Percentiles rank a stretch among this genome's conserved stretches.
Evolutionary conservation across 148 eudicot species (phyloP).

Genomic region (Rhododendron vialii): DNA sequence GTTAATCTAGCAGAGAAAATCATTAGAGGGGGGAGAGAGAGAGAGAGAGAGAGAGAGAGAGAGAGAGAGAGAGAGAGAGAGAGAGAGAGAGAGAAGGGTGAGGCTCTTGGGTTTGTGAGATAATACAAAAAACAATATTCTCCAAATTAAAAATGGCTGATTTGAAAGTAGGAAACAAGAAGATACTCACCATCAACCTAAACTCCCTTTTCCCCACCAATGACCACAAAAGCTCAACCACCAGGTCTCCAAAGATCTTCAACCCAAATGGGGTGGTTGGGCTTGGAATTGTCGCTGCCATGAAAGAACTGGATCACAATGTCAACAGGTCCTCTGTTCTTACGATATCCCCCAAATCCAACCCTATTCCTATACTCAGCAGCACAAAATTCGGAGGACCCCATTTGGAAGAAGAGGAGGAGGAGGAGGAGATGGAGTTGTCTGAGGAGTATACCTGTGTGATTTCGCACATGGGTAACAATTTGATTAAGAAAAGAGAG

Average conservation of each 20-base stretch:
- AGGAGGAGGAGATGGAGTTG: slow-evolving; percentile 32
- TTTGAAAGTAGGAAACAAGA: slow-evolving; percentile 16
- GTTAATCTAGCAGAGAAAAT: neutral
- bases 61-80: no score
- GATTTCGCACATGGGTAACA: slow-evolving; percentile 44
- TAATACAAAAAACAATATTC: neutral
- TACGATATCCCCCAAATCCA: slow-evolving; percentile 30
- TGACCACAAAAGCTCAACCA: slow-evolving; percentile 13
- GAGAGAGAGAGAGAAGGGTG: neutral
- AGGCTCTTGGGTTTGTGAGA: neutral
- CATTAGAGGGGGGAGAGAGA: neutral
- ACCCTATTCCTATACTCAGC: slow-evolving; percentile 26
- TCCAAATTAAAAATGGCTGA: slow-evolving; percentile 22
- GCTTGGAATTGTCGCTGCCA: slow-evolving; percentile 35
- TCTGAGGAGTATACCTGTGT: slow-evolving; percentile 57
- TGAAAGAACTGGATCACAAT: slow-evolving; percentile 14
- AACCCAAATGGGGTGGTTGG: slow-evolving; percentile 31
- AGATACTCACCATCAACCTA: slow-evolving; percentile 23
- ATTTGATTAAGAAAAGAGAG: slow-evolving; percentile 42
- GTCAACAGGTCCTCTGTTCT: slow-evolving; percentile 9
- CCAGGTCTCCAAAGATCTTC: slow-evolving; percentile 25
- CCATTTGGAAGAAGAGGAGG: neutral
- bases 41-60: neutral
- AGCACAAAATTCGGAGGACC: neutral
- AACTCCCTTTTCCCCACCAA: slow-evolving; percentile 18